These are phyloP conservation scores for Citrus sp. DNA, from an alignment of 345 rosid species.

Conservation along the genomic window DNA sequence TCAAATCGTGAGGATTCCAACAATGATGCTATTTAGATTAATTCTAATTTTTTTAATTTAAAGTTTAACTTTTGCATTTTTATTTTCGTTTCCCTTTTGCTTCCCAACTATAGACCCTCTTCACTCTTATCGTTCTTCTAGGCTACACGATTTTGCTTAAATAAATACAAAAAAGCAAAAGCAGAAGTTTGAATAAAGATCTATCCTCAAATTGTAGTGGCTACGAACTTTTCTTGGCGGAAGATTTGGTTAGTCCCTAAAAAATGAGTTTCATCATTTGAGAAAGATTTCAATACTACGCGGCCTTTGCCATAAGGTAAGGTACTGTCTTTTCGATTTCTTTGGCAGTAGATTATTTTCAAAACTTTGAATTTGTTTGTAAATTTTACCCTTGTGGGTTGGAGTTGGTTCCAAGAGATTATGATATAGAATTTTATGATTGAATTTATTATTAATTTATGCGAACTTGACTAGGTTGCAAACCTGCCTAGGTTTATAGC, in stretches of 20 bases:
- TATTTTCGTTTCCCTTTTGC: no score
- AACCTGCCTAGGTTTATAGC: no score
- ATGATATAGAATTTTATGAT: neutral
- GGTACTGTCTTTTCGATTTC: slow-evolving; percentile 21
- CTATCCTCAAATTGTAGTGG: slow-evolving; percentile 44
- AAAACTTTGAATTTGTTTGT: slow-evolving; percentile 3
- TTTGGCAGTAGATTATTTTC: slow-evolving; percentile 4
- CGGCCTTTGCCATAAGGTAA: slow-evolving; percentile 67
- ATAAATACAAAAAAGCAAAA: no score
- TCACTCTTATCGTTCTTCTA: no score
- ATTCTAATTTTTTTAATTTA: no score
- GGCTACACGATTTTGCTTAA: no score
- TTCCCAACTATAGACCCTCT: no score
- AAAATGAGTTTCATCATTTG: slow-evolving; percentile 50
- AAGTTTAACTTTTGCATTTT: no score
- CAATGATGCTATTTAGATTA: no score
- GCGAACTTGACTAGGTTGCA: no score
- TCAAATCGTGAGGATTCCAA: no score
- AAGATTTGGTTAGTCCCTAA: slow-evolving; percentile 53
- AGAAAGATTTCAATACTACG: slow-evolving; percentile 54
- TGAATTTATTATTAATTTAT: slow-evolving; percentile 8
- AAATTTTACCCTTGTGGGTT: slow-evolving; percentile 40
- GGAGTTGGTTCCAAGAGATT: slow-evolving; percentile 65
- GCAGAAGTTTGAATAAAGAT: slow-evolving; percentile 30
- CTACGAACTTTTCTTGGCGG: slow-evolving; percentile 35